Base-by-base conservation (phyloP, 225 moss, liverwort and hornwort species). In the Bryoerythrophyllum caledonicum region DNA sequence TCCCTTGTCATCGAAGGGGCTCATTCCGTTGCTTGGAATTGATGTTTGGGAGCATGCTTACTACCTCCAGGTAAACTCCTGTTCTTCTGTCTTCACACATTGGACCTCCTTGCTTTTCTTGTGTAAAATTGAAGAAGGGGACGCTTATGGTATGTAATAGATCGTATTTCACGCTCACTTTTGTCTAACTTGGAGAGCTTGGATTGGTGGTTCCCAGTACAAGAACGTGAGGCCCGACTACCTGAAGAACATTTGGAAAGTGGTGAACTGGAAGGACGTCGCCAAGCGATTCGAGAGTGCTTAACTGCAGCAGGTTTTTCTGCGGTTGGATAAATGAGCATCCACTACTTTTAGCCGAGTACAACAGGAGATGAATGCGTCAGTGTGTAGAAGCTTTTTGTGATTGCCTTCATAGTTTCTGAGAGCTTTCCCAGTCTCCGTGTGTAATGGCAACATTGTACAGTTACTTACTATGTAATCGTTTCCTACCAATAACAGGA, bases 41-140 rank as follows among this genome's bases (percentile, higher is more conserved):
- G 97, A 97, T 81, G 97, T 97, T 63, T 97, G 97, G 97, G 97
- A 97, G 73, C 97, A 97, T 75, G 97, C 97, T 34, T 97, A 97
- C 82, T 97, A 97, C 80, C 87, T 97, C 46, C 97, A 97, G 94
- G 97, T 97, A 72, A 68, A 67, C 7, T 73, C 60, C 11, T 63
- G 40, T 44, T 32, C 55, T 40, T 56, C 0, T 70, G 43, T 58
- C 25, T 46, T 51, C 14, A 35, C 62, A 35, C 4, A 23, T 71
- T 32, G 14, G 23, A 8, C 28, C 32, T 32, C 17, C 28, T 44
- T 66, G 25, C 51, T 59, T 61, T 37, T 44, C 69, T 63, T 51
- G 27, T 65, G 26, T 27, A 15, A 62, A 74, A 30, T 68, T 68
- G 34, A 55, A 48, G 24, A 52, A 71, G 26, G 7, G 32, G 46